These are phyloP conservation scores for Pachyrhizus erosus DNA, from an alignment of 306 rosid species.

Conservation along the genomic window DNA sequence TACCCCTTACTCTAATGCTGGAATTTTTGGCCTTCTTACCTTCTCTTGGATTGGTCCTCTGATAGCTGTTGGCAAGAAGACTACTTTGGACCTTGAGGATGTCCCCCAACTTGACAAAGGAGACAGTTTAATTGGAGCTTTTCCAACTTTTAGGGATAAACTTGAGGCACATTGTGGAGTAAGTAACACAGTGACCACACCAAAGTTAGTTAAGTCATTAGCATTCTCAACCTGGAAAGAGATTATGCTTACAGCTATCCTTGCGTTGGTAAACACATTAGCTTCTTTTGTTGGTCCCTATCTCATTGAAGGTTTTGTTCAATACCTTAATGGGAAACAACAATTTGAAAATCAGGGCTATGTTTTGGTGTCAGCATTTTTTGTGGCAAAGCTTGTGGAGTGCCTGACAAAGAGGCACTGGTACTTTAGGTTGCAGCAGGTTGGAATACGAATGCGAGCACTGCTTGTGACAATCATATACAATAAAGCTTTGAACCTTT, in stretches of 20 bases:
- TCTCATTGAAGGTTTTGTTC: slow-evolving; percentile 42
- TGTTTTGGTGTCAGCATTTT: slow-evolving; percentile 28
- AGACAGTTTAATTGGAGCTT: slow-evolving; percentile 35
- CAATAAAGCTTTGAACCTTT: slow-evolving; percentile 31
- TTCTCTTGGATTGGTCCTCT: slow-evolving; percentile 47
- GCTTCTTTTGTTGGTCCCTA: slow-evolving; percentile 48
- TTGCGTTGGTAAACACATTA: slow-evolving; percentile 16
- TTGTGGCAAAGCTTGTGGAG: slow-evolving; percentile 26
- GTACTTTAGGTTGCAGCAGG: slow-evolving; percentile 37
- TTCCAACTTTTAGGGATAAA: slow-evolving; percentile 34
- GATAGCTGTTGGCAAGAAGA: slow-evolving; percentile 41
- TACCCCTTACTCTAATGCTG: slow-evolving; percentile 49
- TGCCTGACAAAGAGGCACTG: slow-evolving; percentile 33
- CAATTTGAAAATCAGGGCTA: slow-evolving; percentile 22
- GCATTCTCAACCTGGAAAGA: slow-evolving; percentile 36
- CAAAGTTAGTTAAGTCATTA: slow-evolving; percentile 34
- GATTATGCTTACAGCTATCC: slow-evolving; percentile 21
- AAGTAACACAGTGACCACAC: slow-evolving; percentile 18
- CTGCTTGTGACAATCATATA: slow-evolving; percentile 34
- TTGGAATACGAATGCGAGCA: slow-evolving; percentile 28
- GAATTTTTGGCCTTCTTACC: slow-evolving; percentile 42
- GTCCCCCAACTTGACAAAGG: slow-evolving; percentile 28
- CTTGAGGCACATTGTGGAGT: slow-evolving; percentile 26
- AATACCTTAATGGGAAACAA: slow-evolving; percentile 34
- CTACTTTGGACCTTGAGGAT: slow-evolving; percentile 46